Evolutionary conservation across 257 asterid species (phyloP).

Genomic region (Datura wrightii): DNA sequence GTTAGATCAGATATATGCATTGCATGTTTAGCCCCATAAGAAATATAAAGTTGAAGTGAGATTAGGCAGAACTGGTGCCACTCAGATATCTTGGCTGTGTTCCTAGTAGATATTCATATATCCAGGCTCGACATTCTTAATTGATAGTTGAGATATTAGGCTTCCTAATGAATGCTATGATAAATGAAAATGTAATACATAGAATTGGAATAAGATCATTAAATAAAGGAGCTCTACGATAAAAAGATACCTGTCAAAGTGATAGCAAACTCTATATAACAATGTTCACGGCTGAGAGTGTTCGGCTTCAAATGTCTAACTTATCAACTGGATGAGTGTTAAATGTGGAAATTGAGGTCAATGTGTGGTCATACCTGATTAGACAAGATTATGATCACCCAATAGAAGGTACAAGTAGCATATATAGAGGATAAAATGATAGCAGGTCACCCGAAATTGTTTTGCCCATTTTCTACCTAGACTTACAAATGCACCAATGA

Average conservation of each 20-base stretch:
- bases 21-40: constrained; percentile 2
- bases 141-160: not conserved
- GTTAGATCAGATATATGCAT: not conserved
- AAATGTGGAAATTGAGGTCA: not conserved
- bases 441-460: not conserved
- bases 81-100: not conserved
- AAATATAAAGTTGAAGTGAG: not conserved
- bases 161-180: not conserved
- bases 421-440: not conserved
- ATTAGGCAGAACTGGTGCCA: not conserved
- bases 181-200: not conserved
- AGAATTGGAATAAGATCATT: not conserved
- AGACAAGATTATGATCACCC: not conserved
- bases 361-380: not conserved
- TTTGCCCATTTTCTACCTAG: not conserved
- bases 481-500: not conserved
- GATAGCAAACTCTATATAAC: not conserved
- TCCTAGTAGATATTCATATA: not conserved
- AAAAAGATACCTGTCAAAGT: not conserved
- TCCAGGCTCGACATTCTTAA: not conserved
- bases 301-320: not conserved
- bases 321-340: not conserved
- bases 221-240: not conserved
- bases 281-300: not conserved
- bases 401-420: not conserved